Evolutionary conservation across 306 rosid genomes (phyloP).

Genomic region (Corylus avellana): DNA sequence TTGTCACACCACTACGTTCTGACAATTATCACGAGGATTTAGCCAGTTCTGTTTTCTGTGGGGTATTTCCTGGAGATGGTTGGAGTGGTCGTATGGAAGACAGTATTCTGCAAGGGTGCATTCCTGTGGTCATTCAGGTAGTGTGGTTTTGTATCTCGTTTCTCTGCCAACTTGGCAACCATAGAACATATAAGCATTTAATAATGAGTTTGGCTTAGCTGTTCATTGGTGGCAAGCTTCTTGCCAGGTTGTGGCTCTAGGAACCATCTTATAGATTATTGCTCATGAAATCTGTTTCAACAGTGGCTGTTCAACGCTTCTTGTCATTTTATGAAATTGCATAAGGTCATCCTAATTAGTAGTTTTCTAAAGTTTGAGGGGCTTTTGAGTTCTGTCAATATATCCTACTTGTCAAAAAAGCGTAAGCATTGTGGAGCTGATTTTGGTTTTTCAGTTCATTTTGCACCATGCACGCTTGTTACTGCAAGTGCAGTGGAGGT

Average conservation of each 20-base stretch:
- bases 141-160: neutral
- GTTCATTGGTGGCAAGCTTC: neutral
- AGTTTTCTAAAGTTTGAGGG: neutral
- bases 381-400: neutral
- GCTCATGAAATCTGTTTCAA: neutral
- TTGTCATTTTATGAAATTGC: neutral
- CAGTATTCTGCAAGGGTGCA: conserved; percentile 89
- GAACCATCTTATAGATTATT: neutral
- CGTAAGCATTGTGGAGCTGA: neutral
- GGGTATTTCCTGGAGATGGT: conserved; percentile 90
- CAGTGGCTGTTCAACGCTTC: neutral
- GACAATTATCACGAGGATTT: conserved; percentile 61
- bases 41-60: conserved; percentile 80
- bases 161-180: neutral
- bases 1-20: conserved; percentile 66
- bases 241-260: neutral
- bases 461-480: neutral
- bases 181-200: neutral
- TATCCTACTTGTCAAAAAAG: neutral
- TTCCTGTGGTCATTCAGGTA: conserved; percentile 92
- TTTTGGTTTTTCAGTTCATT: neutral
- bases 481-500: too few relatives aligned
- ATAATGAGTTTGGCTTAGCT: neutral
- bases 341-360: neutral
- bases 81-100: conserved; percentile 99